Evolutionary conservation across 2,329 filamentous ascomycete species (phyloP).

Genomic region (Arthroderma sp.): DNA sequence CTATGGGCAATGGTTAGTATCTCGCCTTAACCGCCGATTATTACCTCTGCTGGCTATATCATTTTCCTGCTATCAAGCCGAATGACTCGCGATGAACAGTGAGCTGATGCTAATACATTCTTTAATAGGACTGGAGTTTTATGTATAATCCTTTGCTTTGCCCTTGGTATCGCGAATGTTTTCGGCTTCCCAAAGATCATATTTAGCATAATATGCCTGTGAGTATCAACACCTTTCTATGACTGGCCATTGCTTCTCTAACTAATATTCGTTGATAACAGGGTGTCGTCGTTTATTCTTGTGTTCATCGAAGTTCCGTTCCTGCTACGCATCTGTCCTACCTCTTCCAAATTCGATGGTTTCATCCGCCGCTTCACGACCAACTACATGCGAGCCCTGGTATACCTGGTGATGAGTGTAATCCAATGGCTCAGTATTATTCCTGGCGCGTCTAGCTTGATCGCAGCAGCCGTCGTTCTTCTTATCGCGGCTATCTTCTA

Average conservation of each 20-base stretch:
- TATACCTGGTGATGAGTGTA: conserved; percentile 68
- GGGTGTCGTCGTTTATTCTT: conserved; percentile 57
- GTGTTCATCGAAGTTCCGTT: conserved; percentile 85
- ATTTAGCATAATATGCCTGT: conserved; percentile 47
- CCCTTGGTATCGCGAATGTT: conserved; percentile 55
- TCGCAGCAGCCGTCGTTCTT: conserved; percentile 75
- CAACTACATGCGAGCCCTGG: conserved; percentile 88
- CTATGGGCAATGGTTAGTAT: conserved; percentile 53
- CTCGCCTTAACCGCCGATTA: not conserved
- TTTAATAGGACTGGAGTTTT: conserved; percentile 37
- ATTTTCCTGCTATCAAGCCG: too few relatives aligned
- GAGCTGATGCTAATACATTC: too few relatives aligned
- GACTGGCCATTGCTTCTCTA: conserved; percentile 6
- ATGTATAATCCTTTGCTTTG: conserved; percentile 52
- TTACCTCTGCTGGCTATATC: not conserved
- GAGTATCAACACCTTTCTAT: conserved; percentile 18
- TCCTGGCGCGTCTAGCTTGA: conserved; percentile 52
- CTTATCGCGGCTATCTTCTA: conserved; percentile 70
- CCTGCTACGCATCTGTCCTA: conserved; percentile 93
- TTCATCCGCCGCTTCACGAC: conserved; percentile 87
- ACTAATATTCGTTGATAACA: conserved; percentile 27
- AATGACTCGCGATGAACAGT: too few relatives aligned
- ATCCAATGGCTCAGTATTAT: conserved; percentile 76
- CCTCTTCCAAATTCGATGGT: conserved; percentile 73
- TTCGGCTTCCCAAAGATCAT: conserved; percentile 48